Conservation (phyloP, 768 basidiomycete species). For the Tulasnella calospora region DNA sequence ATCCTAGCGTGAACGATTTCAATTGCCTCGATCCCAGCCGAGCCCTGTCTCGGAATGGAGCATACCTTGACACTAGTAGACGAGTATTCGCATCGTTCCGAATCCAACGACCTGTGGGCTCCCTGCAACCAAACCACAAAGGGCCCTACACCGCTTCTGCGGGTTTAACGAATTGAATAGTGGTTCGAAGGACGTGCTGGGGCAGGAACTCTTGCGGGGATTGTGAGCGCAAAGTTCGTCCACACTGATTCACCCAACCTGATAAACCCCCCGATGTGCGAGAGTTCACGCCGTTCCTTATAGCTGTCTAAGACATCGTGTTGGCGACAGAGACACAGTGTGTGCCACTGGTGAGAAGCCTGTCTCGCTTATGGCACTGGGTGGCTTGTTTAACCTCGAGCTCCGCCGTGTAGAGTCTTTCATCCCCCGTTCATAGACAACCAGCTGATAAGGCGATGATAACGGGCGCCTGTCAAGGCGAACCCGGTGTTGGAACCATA, state of each 20-base stretch:
- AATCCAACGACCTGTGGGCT: background rate
- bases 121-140: background rate
- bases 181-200: background rate
- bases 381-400: background rate
- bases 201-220: background rate
- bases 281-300: background rate
- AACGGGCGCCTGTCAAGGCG: conserved; percentile 4
- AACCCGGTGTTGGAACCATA: background rate
- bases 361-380: background rate
- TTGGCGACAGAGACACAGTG: background rate
- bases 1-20: background rate
- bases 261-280: background rate
- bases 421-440: background rate
- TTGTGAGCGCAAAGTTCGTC: background rate
- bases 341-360: background rate
- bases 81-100: background rate
- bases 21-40: background rate
- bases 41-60: background rate
- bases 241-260: background rate
- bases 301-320: background rate
- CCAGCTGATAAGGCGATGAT: background rate
- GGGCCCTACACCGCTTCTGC: background rate
- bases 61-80: background rate
- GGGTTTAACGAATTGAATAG: background rate
- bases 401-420: background rate